Base-by-base conservation (phyloP, 208 protist species). In the Trypanosoma vivax region DNA sequence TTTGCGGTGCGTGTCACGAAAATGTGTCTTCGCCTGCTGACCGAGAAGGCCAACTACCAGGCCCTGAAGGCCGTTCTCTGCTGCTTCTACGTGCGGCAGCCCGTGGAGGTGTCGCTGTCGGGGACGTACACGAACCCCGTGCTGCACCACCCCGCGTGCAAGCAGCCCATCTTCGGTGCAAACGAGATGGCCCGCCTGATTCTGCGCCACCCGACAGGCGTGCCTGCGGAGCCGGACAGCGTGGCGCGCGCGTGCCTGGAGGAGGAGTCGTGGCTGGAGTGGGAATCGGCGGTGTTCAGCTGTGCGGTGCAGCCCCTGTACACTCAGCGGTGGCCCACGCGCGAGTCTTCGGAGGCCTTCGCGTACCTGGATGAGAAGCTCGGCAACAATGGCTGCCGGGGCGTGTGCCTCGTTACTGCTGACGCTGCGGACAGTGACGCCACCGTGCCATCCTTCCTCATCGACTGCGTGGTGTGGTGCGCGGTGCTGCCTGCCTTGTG, bases 41-140 rank as follows among this genome's bases (percentile, higher is more conserved):
- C 86, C 1, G 86, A 93, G 51, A 86, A 85, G 64, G 86, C 86
- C 45, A 93, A 93, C 65, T 73, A 90, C 50, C 75, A 93, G 65
- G 81, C 86, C 35, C 73, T 93, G 34, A 90, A 93, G 73, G 72
- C 74, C 11, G 47, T 93, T 50, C 68, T 93, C 14, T 72, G 62
- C 39, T 78, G 77, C 27, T 39, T 71, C 48, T 71, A 77, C 52
- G 45, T 62, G 34, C 48, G 69, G 35, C 56, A 48, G 30, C 82
- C 79, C 13, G 62, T 90, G 25, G 73, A 83, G 65, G 70, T 93
- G 28, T 70, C 54, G 4, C 73, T 93, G n/a, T 69, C 65, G 14
- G 71, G 73, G 52, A 57, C 77, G 31, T 78, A 84, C 73, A 87
- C 58, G 40, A 74, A 33, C 10, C 84, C 84, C 19, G 65, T 70